Conservation (phyloP, 1,139 yeast species). For the Neolecta irregularis region DNA sequence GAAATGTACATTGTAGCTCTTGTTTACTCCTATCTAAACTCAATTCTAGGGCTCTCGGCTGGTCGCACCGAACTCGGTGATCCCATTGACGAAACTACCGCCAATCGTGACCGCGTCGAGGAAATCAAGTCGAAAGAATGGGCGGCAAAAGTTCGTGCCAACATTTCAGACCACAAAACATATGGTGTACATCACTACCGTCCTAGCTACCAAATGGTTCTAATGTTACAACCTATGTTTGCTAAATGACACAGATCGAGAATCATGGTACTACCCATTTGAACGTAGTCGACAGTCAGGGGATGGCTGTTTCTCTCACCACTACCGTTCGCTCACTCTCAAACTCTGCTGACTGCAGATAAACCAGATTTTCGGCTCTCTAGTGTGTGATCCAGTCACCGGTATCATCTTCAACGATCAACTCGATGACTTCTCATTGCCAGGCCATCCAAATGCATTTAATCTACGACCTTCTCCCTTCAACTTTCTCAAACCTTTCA, state of each 20-base stretch:
- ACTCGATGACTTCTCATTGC: conserved; percentile 91
- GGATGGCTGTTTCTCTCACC: conserved; percentile 71
- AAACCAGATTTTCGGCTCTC: conserved; percentile 70
- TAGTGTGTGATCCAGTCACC: conserved; percentile 63
- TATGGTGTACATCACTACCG: conserved; percentile 54
- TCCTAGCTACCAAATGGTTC: conserved; percentile 65
- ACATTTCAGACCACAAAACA: conserved; percentile 43
- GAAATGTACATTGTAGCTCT: too few relatives aligned
- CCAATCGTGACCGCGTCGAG: conserved; percentile 23
- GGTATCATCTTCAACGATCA: conserved; percentile 78
- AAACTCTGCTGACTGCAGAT: too few relatives aligned
- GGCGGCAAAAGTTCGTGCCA: conserved; percentile 35
- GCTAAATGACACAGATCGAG: conserved; percentile 55
- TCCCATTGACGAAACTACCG: conserved; percentile 22
- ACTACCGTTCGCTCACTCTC: too few relatives aligned
- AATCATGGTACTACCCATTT: conserved; percentile 12
- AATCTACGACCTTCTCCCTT: conserved; percentile 64
- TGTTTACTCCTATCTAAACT: too few relatives aligned
- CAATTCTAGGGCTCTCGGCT: conserved; percentile 77
- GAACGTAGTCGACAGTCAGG: conserved; percentile 17
- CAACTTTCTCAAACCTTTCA: conserved; percentile 59
- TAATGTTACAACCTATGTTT: conserved; percentile 71
- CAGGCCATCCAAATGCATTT: conserved; percentile 54
- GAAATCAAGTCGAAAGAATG: conserved; percentile 35
- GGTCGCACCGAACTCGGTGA: conserved; percentile 77